Evolutionary conservation across 2,329 filamentous ascomycete species (phyloP).

Genomic region (Neofusicoccum kwambonambiense): DNA sequence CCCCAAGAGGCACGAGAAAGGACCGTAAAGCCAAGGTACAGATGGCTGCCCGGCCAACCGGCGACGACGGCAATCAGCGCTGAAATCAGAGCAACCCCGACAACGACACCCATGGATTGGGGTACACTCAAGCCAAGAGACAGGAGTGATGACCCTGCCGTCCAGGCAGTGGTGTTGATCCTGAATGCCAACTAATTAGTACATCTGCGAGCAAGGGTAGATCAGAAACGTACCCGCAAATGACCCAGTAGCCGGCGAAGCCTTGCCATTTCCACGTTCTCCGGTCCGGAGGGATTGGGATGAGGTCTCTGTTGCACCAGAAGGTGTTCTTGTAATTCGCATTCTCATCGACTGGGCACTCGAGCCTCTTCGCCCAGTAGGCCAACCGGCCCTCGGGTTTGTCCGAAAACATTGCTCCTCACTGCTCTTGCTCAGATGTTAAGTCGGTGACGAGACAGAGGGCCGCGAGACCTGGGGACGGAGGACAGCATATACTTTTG

Average conservation of each 20-base stretch:
- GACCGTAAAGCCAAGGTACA: conserved; percentile 37
- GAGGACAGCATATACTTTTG: background rate
- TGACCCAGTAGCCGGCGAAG: conserved; percentile 17
- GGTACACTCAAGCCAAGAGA: conserved; percentile 29
- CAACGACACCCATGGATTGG: conserved; percentile 33
- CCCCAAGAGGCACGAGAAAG: conserved; percentile 26
- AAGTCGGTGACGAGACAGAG: background rate
- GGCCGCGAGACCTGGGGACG: background rate
- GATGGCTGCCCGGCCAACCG: conserved; percentile 36
- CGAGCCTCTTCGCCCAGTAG: conserved; percentile 17
- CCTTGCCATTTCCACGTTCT: conserved; percentile 17
- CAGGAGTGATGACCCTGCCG: conserved; percentile 10
- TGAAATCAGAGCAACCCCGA: conserved; percentile 34
- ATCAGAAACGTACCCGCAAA: background rate
- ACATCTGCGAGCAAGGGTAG: background rate
- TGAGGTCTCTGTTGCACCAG: conserved; percentile 16
- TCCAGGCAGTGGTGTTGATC: conserved; percentile 17
- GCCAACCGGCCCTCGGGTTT: conserved; percentile 1
- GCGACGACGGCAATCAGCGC: conserved; percentile 34
- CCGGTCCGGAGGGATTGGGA: conserved; percentile 7
- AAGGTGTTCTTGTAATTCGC: conserved; percentile 14
- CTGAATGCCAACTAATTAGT: background rate
- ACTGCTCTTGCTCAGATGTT: background rate
- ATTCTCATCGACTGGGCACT: conserved; percentile 14
- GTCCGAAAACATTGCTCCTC: background rate